A percentile compares a stretch with the other conserved stretches of the same genome.
phyloP scores from a whole-genome alignment of 257 asterid species.

The Scutellaria barbata region DNA sequence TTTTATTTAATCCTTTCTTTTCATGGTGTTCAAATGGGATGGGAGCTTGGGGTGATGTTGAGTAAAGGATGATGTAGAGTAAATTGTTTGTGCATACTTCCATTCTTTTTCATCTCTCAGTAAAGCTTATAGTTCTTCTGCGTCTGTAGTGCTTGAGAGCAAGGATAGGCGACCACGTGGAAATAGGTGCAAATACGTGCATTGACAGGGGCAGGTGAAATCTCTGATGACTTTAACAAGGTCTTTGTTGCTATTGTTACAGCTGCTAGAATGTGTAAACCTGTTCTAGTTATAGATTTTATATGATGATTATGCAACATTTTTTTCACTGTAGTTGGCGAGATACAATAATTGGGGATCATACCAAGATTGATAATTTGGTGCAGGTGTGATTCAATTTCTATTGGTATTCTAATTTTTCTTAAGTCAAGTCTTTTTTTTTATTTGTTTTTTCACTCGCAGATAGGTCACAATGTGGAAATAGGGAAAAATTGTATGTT shows the following conservation, averaged over 20 bases:
- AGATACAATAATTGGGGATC: constrained; percentile 81
- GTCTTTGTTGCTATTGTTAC: constrained; percentile 3
- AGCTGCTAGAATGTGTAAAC: constrained; percentile 1
- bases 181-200: constrained; percentile 92
- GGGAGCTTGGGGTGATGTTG: background rate
- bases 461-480: constrained; percentile 79
- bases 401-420: constrained; percentile 21
- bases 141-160: constrained; percentile 62
- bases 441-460: constrained; percentile 38
- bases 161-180: constrained; percentile 79
- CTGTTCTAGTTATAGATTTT: background rate
- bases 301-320: constrained; percentile 17
- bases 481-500: background rate
- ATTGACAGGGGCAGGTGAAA: constrained; percentile 92
- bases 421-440: constrained; percentile 7
- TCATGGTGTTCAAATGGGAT: background rate
- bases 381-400: constrained; percentile 70
- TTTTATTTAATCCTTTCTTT: background rate
- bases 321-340: constrained; percentile 75
- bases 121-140: background rate
- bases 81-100: constrained; percentile 9
- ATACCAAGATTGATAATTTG: constrained; percentile 88
- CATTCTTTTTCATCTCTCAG: background rate
- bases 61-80: background rate
- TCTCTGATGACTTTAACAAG: constrained; percentile 8